phyloP scores from a whole-genome alignment of 805 yeast genomes.

The Lachancea fermentati region DNA sequence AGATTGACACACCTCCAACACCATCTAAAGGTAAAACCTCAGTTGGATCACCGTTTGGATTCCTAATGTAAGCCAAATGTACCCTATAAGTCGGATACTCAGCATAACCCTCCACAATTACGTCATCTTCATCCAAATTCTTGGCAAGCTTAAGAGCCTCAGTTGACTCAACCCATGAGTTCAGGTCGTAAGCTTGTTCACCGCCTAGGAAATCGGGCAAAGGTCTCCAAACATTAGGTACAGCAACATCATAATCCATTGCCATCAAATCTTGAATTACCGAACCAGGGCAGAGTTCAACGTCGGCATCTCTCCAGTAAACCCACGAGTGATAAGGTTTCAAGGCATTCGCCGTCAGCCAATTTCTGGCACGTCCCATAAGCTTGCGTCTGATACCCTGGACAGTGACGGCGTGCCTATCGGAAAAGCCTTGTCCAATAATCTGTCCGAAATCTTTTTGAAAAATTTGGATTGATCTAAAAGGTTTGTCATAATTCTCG shows the following conservation, averaged over 20 bases:
- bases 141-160: slow-evolving; percentile 65
- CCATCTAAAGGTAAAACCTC: slow-evolving; percentile 74
- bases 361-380: slow-evolving; percentile 84
- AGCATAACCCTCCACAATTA: slow-evolving; percentile 83
- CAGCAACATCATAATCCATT: slow-evolving; percentile 61
- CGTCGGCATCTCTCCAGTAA: slow-evolving; percentile 85
- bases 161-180: slow-evolving; percentile 91
- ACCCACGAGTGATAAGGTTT: slow-evolving; percentile 88
- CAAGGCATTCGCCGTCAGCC: slow-evolving; percentile 69
- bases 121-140: slow-evolving; percentile 69
- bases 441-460: slow-evolving; percentile 79
- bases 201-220: slow-evolving; percentile 80
- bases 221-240: slow-evolving; percentile 96
- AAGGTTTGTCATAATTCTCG: slow-evolving; percentile 56
- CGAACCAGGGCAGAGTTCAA: slow-evolving; percentile 74
- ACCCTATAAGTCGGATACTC: slow-evolving; percentile 84
- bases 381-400: slow-evolving; percentile 79
- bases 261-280: slow-evolving; percentile 72
- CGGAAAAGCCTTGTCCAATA: slow-evolving; percentile 80
- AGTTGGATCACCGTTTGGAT: slow-evolving; percentile 51
- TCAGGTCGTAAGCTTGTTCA: slow-evolving; percentile 93
- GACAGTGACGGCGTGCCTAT: slow-evolving; percentile 77
- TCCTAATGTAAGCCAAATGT: slow-evolving; percentile 69
- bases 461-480: slow-evolving; percentile 73
- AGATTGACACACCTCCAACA: slow-evolving; percentile 80